phyloP scores from a whole-genome alignment of 306 rosid species.

The Nissolia schottii region DNA sequence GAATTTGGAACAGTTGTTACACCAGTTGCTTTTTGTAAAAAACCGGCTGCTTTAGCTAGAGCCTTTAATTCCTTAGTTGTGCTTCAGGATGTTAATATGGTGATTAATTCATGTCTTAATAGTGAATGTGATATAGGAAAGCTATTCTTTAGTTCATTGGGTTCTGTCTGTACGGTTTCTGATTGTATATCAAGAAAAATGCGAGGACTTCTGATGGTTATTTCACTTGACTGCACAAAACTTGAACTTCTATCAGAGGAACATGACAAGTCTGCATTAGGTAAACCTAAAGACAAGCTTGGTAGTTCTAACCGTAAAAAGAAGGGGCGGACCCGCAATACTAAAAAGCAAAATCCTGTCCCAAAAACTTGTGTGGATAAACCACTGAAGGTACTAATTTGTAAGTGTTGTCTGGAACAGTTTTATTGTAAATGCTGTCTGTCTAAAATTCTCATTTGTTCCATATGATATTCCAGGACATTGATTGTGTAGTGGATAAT shows the following conservation, averaged over 20 bases:
- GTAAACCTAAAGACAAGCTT: conserved; percentile 64
- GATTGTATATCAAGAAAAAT: conserved; percentile 76
- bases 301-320: conserved; percentile 60
- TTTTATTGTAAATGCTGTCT: conserved; percentile 26
- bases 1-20: conserved; percentile 56
- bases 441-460: conserved; percentile 32
- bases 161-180: conserved; percentile 73
- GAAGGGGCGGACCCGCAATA: conserved; percentile 61
- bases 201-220: conserved; percentile 82
- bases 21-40: conserved; percentile 53
- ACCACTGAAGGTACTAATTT: conserved; percentile 44
- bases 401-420: conserved; percentile 19
- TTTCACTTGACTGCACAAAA: conserved; percentile 87
- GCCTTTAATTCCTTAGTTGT: conserved; percentile 56
- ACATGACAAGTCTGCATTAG: conserved; percentile 42
- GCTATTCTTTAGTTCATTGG: conserved; percentile 72
- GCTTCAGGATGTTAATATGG: conserved; percentile 62
- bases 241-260: conserved; percentile 72
- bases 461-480: conserved; percentile 49
- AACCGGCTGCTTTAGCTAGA: conserved; percentile 49
- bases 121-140: conserved; percentile 55
- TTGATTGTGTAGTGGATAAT: conserved; percentile 33
- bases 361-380: conserved; percentile 37
- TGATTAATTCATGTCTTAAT: conserved; percentile 39
- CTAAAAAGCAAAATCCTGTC: conserved; percentile 50